Base-by-base conservation (phyloP, 768 basidiomycete genomes). In the Pisolithus microcarpus region DNA sequence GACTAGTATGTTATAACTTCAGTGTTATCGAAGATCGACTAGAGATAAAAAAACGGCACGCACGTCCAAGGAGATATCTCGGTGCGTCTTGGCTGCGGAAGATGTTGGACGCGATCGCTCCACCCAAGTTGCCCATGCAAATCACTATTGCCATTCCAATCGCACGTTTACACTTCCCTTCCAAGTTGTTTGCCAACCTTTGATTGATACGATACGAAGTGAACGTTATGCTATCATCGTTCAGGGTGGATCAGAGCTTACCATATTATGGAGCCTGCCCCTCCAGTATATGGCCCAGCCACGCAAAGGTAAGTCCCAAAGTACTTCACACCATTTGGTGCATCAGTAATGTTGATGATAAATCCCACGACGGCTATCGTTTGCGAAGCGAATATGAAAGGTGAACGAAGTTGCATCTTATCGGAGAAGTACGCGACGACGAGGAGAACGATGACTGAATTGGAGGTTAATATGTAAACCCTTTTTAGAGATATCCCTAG, bases 221-320 rank as follows among this genome's bases (percentile, higher is more conserved):
- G n/a, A 13, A 18, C 21, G n/a, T 26, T 10, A 23, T 8, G 16
- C 30, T 8, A 52, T 36, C 6, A 13, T 13, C 6, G n/a, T n/a
- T n/a, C 8, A 23, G 4, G 26, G 24, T 37, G 31, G 11, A 11
- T 11, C 5, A 46, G 24, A 39, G 57, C 71, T 11, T 49, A 81
- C 83, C 82, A 85, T 13, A 79, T 74, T 10, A 82, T 70, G 3
- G 81, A 63, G 16, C 78, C 81, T 11, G 82, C 81, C 55, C 81
- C 75, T 0, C 72, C 71, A 2, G 79, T 74, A 57, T 82, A 84
- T 26, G 72, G 70, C 5, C 84, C 84, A 1, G 73, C 69, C 10
- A 83, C 82, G 37, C 75, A 73, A 52, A 84, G 75, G 71, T 81
- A 85, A 0, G 79, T 84, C 2, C 83, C 84, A 53, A 83, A 81